Evolutionary conservation across 805 yeast species (phyloP), one percentile per base, ranked within the genome.

Genomic region (Wickerhamiella sergipiensis): DNA sequence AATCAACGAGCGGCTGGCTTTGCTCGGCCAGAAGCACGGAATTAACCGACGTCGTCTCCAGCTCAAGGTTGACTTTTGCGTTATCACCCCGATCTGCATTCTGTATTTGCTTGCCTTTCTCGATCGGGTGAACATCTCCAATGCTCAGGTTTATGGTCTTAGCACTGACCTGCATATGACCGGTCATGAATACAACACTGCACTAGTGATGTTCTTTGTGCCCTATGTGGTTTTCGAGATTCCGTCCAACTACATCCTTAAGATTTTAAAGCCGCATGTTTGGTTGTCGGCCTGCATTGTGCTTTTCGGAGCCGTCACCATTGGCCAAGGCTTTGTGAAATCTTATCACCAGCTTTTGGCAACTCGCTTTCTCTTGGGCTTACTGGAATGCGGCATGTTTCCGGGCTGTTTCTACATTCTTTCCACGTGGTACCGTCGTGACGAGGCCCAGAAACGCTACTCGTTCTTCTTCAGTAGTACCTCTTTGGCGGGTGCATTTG

Each of bases 51-150:
- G 59, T 44, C 73, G 68, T 56, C 66, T 84, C 24, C 76, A 77
- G 77, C 69, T 78, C 73, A 83, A 82, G 59, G 70, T 81, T 31
- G 90, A 84, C 59, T 49, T 78, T 0, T 77, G 85, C 53, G 80
- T 85, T 40, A 80, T 84, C 26, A 87, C 89, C 4, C 80, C 87
- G n/a, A 81, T 85, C 56, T 78, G 87, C 60, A 60, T 84, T 26
- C 70, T 85, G 45, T 85, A 85, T 61, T 78, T 85, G 64, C 72
- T 85, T 54, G 81, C 90, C 1, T 85, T 85, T 61, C 67, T 85
- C 60, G 94, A 85, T 64, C 73, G 94, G 64, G 89, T 85, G 52
- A 85, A 85, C 64, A 83, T 85, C 54, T 79, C 89, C 29, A 85
- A 85, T 65, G 94, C 95, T 7, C 79, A 79, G 53, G 75, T 81